Evolutionary conservation across 768 basidiomycete species (phyloP), one percentile per base, ranked within the genome.

Genomic region (Suillus alpinus): DNA sequence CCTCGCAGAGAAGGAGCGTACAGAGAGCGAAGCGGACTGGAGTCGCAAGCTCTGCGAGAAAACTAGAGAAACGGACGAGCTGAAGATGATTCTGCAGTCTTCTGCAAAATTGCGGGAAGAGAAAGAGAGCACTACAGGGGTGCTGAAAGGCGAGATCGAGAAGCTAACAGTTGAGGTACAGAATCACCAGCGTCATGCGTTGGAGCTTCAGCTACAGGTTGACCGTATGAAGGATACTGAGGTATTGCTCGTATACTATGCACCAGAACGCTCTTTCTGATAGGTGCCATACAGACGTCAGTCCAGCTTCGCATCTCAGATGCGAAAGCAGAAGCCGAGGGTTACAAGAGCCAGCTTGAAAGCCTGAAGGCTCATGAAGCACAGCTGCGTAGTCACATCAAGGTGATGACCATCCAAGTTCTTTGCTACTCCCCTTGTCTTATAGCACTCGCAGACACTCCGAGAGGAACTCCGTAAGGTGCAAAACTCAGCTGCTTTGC

Each of bases 401-500:
- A 94, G 82, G 94, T 89, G 74, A 60, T 57, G 52, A 12, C 1
- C 23, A n/a, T 60, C 6, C 53, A 29, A 40, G 37, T 26, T 34
- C 32, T 55, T 39, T 37, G 18, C 7, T 32, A 18, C 34, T 29
- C 39, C 6, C 18, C 26, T 34, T 44, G 51, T 23, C 67, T 70
- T 32, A 66, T 12, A 34, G 18, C 39, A 46, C n/a, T 57, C 41
- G 47, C 69, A 96, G 92, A 92, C 86, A 0, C 78, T 98, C 18
- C 88, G 95, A 9, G 97, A 98, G 57, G 96, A 99, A 70, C 75
- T 99, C 50, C 88, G 94, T 44, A 98, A 98, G 72, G 88, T 99
- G 2, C 97, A 98, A 73, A 92, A 90, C 1, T 96, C 95, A 20
- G 92, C 91, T 44, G 89, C 94, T 1, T 73, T 98, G 32, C 80